Conservation (phyloP, 306 rosid species). For the Vigna trinervia region DNA sequence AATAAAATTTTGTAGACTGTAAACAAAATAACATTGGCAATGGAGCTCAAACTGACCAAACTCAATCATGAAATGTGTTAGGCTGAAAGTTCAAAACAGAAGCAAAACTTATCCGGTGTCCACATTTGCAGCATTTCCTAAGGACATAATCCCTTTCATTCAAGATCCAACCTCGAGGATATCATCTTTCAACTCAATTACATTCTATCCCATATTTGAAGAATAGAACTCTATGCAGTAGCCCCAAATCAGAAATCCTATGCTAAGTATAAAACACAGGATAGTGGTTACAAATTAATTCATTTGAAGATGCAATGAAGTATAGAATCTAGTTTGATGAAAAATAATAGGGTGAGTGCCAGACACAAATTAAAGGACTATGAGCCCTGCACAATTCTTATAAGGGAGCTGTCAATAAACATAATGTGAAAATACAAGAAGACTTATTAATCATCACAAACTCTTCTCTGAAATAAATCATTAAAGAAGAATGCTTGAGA, state of each 20-base stretch:
- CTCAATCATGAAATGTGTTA: not conserved
- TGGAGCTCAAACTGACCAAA: constrained; percentile 15
- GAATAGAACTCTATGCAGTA: not conserved
- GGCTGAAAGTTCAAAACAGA: not conserved
- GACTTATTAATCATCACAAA: constrained; percentile 21
- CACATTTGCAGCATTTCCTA: constrained; percentile 16
- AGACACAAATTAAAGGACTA: constrained; percentile 16
- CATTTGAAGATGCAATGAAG: not conserved
- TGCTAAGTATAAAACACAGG: constrained; percentile 13
- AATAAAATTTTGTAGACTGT: constrained; percentile 11
- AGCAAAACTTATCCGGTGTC: constrained; percentile 10
- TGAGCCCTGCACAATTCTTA: constrained; percentile 3
- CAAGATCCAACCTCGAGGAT: constrained; percentile 21
- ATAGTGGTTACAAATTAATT: constrained; percentile 11
- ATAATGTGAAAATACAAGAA: not conserved
- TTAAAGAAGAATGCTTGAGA: not conserved
- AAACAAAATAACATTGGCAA: constrained; percentile 3
- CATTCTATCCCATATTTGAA: constrained; percentile 24
- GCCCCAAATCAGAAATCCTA: constrained; percentile 17
- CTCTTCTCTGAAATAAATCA: not conserved
- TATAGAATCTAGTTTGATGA: not conserved
- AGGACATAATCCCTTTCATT: constrained; percentile 1
- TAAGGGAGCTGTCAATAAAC: constrained; percentile 18
- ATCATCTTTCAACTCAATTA: constrained; percentile 12
- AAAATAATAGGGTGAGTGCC: constrained; percentile 7